Evolutionary conservation across 306 rosid species (phyloP), one percentile per base, ranked within the genome.

Genomic region (Dryas octopetala): DNA sequence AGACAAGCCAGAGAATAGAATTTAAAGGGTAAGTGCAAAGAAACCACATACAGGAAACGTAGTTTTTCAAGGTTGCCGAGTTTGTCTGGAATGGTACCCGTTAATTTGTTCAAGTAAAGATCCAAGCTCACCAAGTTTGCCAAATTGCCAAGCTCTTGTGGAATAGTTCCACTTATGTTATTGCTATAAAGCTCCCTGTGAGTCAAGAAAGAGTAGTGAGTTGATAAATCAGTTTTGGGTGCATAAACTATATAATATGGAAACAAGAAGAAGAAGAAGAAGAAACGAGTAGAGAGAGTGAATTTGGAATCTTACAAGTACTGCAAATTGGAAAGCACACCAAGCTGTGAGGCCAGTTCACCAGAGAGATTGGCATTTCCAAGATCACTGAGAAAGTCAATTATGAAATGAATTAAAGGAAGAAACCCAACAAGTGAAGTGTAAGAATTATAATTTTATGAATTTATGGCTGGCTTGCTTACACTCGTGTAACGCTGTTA

Each of bases 311-410:
- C 98, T 90, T 86, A 95, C 99, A 95, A 85, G 91, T 95, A 95
- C 83, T 95, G 98, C 73, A 95, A 87, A 77, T 85, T 89, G 55
- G 60, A 0, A 59, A 95, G 96, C 77, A 79, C 82, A 6, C 99
- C 98, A 69, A 95, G 99, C 58, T 88, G 84, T 38, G 90, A 28
- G 77, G 89, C 99, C 81, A 95, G 81, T 72, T 16, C 61, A 79
- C 99, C 98, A 23, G 96, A 79, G 74, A 95, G 93, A 55, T 90
- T 91, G 62, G 99, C 99, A 85, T 90, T 95, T 76, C 97, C 98
- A 73, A 95, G 98, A 86, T 90, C 97, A 77, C 99, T 95, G 89
- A 23, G 75, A 52, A 65, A 79, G 70, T 77, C 2, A 32, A 32
- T 32, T 32, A 32, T 32, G 43, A 16, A 68, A 19, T 41, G 4